A percentile compares a stretch with the other conserved stretches of the same genome.
These are phyloP conservation scores for Podospora conica DNA, from an alignment of 495 filamentous ascomycete species.

Conservation along the genomic window DNA sequence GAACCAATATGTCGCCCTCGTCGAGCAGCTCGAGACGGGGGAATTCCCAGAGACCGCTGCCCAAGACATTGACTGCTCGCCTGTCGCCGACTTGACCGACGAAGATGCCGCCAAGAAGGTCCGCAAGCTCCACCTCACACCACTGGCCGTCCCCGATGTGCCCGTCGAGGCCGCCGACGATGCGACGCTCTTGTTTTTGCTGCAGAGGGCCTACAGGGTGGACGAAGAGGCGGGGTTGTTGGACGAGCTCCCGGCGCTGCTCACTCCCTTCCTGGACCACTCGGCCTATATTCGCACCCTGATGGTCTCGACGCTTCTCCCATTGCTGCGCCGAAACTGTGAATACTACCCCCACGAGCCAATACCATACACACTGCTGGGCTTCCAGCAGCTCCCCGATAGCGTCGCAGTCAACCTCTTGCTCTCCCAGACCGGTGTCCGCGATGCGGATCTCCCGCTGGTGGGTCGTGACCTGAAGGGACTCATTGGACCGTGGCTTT, in stretches of 20 bases:
- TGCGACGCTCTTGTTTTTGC: slow-evolving; percentile 60
- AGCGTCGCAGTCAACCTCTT: slow-evolving; percentile 59
- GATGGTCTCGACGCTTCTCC: slow-evolving; percentile 72
- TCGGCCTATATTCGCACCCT: slow-evolving; percentile 62
- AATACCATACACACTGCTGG: slow-evolving; percentile 48
- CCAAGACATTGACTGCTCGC: slow-evolving; percentile 48
- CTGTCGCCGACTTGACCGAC: slow-evolving; percentile 57
- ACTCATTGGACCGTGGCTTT: slow-evolving; percentile 77
- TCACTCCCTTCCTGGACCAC: slow-evolving; percentile 68
- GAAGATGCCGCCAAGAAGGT: slow-evolving; percentile 61
- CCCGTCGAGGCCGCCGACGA: slow-evolving; percentile 47
- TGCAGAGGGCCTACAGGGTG: slow-evolving; percentile 68
- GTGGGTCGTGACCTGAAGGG: slow-evolving; percentile 67
- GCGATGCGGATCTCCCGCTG: slow-evolving; percentile 35
- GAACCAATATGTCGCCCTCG: slow-evolving; percentile 52
- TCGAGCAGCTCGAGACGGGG: slow-evolving; percentile 50
- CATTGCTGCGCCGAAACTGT: slow-evolving; percentile 72
- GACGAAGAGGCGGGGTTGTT: slow-evolving; percentile 75
- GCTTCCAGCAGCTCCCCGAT: slow-evolving; percentile 58
- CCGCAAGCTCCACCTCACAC: slow-evolving; percentile 61
- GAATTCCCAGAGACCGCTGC: slow-evolving; percentile 25
- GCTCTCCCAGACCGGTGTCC: slow-evolving; percentile 53
- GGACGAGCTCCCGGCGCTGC: slow-evolving; percentile 60
- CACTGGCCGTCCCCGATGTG: slow-evolving; percentile 47
- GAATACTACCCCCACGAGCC: slow-evolving; percentile 69